Conservation (phyloP, 257 asterid genomes). For the Sherardia arvensis region DNA sequence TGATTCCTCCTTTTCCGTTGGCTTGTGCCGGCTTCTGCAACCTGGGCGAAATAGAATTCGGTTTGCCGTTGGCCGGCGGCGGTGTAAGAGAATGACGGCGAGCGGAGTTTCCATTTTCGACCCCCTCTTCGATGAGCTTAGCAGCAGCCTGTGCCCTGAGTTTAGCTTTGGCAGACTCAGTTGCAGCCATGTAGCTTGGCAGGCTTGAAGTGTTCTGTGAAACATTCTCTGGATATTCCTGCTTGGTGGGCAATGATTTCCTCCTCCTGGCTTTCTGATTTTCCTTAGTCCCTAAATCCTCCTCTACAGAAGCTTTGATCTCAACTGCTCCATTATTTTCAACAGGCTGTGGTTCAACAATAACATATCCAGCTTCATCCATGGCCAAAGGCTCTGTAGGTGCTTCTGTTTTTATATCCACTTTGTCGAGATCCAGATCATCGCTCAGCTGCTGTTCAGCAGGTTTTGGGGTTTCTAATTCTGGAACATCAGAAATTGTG, state of each 20-base stretch:
- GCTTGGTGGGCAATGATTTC: constrained; percentile 69
- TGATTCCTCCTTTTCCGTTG: constrained; percentile 58
- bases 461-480: constrained; percentile 23
- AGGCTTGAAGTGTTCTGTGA: constrained; percentile 56
- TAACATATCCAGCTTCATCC: constrained; percentile 32
- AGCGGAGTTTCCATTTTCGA: constrained; percentile 35
- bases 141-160: constrained; percentile 71
- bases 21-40: constrained; percentile 61
- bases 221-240: constrained; percentile 55
- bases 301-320: constrained; percentile 21
- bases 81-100: constrained; percentile 89
- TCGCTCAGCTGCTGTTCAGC: constrained; percentile 18
- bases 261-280: constrained; percentile 53
- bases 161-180: constrained; percentile 90
- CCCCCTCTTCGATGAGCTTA: constrained; percentile 46
- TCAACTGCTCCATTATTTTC: constrained; percentile 42
- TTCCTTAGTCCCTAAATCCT: constrained; percentile 46
- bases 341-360: constrained; percentile 25
- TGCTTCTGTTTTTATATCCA: constrained; percentile 20
- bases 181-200: constrained; percentile 94
- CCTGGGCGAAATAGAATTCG: constrained; percentile 62
- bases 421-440: constrained; percentile 25
- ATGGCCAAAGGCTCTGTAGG: constrained; percentile 21
- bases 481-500: constrained; percentile 31
- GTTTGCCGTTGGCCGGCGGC: constrained; percentile 44